Evolutionary conservation across 2,329 filamentous ascomycete genomes (phyloP).

Genomic region (Xylariomycetidae sp.): DNA sequence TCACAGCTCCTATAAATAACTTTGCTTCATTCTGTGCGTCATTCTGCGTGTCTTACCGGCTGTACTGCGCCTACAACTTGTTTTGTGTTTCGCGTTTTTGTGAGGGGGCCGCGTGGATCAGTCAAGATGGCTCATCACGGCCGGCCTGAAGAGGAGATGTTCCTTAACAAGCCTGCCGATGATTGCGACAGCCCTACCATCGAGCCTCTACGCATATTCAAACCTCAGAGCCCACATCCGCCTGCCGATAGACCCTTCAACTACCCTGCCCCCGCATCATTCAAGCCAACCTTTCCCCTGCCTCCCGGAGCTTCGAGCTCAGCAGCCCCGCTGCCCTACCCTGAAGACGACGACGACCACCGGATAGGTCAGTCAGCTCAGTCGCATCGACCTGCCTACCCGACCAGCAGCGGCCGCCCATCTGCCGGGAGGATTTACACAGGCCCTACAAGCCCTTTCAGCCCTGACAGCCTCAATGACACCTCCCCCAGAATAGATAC

Average conservation of each 20-base stretch:
- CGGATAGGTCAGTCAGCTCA: constrained; percentile 37
- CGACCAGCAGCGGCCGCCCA: constrained; percentile 33
- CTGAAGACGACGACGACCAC: constrained; percentile 62
- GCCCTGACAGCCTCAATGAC: constrained; percentile 41
- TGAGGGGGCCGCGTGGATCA: constrained; percentile 17
- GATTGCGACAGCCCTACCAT: constrained; percentile 70
- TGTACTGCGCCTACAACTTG: constrained; percentile 7
- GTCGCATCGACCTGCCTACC: constrained; percentile 37
- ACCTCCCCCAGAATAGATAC: constrained; percentile 51
- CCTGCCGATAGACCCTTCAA: constrained; percentile 40
- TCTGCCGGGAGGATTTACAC: constrained; percentile 30
- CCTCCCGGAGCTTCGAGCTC: constrained; percentile 68
- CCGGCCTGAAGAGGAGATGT: constrained; percentile 76
- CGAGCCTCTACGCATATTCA: constrained; percentile 80
- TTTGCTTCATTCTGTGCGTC: constrained; percentile 15
- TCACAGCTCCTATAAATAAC: constrained; percentile 20
- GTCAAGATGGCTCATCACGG: constrained; percentile 55
- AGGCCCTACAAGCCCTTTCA: constrained; percentile 27
- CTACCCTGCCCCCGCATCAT: constrained; percentile 44
- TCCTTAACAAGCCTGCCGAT: constrained; percentile 59
- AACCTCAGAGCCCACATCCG: constrained; percentile 64
- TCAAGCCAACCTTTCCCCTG: constrained; percentile 57
- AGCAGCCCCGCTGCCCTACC: constrained; percentile 65
- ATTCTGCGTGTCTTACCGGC: constrained; percentile 12
- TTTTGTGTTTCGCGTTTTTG: constrained; percentile 15